A percentile compares a stretch with the other conserved stretches of the same genome.
These are phyloP conservation scores for Zopfia rhizophila DNA, from an alignment of 2,329 filamentous ascomycete species.

Conservation along the genomic window DNA sequence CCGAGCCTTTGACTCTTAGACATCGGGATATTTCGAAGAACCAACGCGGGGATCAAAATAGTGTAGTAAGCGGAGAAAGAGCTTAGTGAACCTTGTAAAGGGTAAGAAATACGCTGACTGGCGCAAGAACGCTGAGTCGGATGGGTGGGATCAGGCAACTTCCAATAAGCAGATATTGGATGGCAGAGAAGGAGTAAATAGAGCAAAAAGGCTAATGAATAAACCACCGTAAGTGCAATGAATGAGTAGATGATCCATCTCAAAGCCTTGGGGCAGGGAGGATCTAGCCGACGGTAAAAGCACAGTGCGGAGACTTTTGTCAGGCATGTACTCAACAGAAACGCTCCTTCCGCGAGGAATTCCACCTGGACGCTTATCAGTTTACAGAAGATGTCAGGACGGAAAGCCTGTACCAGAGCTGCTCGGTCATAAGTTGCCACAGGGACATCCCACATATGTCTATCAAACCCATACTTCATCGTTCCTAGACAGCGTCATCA, in stretches of 20 bases:
- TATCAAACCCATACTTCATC: constrained; percentile 39
- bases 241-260: constrained; percentile 42
- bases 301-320: constrained; percentile 51
- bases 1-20: constrained; percentile 27
- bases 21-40: constrained; percentile 32
- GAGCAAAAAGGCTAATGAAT: constrained; percentile 43
- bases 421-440: constrained; percentile 16
- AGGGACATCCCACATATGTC: constrained; percentile 51
- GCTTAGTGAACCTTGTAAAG: constrained; percentile 28
- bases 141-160: constrained; percentile 31
- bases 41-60: constrained; percentile 27
- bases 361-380: constrained; percentile 28
- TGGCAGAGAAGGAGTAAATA: constrained; percentile 40
- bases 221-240: constrained; percentile 43
- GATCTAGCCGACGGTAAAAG: constrained; percentile 51
- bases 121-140: constrained; percentile 12
- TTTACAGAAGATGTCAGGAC: not conserved
- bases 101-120: constrained; percentile 26
- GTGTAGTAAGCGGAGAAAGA: constrained; percentile 32
- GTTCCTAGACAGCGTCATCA: constrained; percentile 21
- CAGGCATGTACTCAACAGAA: constrained; percentile 42
- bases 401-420: constrained; percentile 24
- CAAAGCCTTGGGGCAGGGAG: constrained; percentile 34
- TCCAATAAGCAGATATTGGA: constrained; percentile 49
- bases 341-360: constrained; percentile 47